These are phyloP conservation scores for Stemphylium vesicarium DNA, from an alignment of 2,329 filamentous ascomycete species.

Conservation along the genomic window DNA sequence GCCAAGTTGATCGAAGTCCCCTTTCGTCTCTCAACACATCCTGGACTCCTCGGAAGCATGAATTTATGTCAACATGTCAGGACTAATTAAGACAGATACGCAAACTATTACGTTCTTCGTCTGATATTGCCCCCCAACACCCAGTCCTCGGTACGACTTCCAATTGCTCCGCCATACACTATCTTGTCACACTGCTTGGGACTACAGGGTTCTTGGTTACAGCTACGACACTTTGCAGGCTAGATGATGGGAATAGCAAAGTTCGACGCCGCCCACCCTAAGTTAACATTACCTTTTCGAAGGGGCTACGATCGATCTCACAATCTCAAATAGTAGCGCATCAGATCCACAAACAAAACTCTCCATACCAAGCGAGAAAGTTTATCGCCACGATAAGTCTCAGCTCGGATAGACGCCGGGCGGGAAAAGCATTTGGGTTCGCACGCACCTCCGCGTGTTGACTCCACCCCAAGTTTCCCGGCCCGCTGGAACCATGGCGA, in stretches of 20 bases:
- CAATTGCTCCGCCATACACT: not conserved
- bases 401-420: not conserved
- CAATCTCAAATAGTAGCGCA: not conserved
- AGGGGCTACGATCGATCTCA: too few relatives aligned
- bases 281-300: too few relatives aligned
- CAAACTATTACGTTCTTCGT: not conserved
- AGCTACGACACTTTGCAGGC: not conserved
- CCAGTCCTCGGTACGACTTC: conserved; percentile 1
- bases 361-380: not conserved
- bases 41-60: conserved; percentile 4
- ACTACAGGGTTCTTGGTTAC: not conserved
- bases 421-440: not conserved
- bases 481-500: not conserved
- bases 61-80: not conserved
- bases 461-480: not conserved
- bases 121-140: not conserved
- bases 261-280: not conserved
- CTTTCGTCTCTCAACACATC: conserved; percentile 9
- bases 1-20: conserved; percentile 8
- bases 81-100: conserved; percentile 1
- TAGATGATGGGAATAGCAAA: not conserved
- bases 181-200: not conserved
- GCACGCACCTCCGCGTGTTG: conserved; percentile 5
- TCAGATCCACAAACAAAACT: too few relatives aligned
- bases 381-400: conserved; percentile 8